phyloP scores from a whole-genome alignment of 331 rosid genomes.

The Rosa hybrid region DNA sequence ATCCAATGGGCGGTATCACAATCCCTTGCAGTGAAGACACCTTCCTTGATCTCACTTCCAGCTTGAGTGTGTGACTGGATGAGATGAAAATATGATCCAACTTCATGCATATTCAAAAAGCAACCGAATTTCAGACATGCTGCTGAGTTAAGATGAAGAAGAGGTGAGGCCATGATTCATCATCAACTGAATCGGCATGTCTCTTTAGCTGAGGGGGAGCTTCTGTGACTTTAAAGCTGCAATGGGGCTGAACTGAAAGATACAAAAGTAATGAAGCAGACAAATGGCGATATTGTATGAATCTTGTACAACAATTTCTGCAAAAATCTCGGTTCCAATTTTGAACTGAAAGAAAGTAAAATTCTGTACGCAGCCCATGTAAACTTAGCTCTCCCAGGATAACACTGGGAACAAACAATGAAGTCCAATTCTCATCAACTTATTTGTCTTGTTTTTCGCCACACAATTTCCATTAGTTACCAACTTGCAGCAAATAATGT shows the following conservation, averaged over 20 bases:
- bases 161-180: background rate
- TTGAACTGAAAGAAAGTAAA: background rate
- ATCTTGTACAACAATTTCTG: background rate
- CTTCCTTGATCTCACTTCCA: background rate
- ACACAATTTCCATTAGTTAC: background rate
- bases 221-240: background rate
- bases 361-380: background rate
- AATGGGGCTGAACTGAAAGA: background rate
- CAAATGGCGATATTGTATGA: background rate
- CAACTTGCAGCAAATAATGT: no score
- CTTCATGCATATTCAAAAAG: background rate
- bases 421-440: background rate
- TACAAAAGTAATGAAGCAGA: background rate
- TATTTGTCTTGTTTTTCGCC: background rate
- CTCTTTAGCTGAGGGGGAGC: background rate
- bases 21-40: background rate
- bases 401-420: background rate
- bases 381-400: background rate
- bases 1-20: background rate
- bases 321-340: background rate
- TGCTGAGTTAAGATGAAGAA: conserved; percentile 1
- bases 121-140: background rate
- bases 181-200: background rate
- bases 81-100: background rate
- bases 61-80: background rate